A percentile compares a stretch with the other conserved stretches of the same genome.
Evolutionary conservation across 2,329 filamentous ascomycete species (phyloP).

Genomic region (Graphium sp.): DNA sequence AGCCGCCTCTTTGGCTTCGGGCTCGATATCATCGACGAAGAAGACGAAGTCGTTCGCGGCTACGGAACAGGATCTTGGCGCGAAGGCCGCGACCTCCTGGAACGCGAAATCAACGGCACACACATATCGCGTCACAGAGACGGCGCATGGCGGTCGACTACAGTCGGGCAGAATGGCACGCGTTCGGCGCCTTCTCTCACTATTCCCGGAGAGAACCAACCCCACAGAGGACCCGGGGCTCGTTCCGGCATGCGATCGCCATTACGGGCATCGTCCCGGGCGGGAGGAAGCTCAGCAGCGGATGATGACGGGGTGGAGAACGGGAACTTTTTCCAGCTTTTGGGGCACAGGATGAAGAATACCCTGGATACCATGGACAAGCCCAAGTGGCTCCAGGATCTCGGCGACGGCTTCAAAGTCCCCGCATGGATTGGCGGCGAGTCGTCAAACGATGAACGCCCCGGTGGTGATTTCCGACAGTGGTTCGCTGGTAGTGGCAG

Average conservation of each 20-base stretch:
- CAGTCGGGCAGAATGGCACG: slow-evolving; percentile 10
- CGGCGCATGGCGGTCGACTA: slow-evolving; percentile 18
- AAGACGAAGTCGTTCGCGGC: slow-evolving; percentile 36
- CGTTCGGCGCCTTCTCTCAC: slow-evolving; percentile 29
- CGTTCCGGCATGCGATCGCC: slow-evolving; percentile 1
- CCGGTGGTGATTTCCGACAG: slow-evolving; percentile 27
- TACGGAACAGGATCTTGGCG: slow-evolving; percentile 77
- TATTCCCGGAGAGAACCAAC: too few relatives aligned
- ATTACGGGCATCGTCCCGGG: slow-evolving; percentile 3
- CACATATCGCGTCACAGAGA: slow-evolving; percentile 33
- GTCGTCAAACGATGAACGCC: too few relatives aligned
- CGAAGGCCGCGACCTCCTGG: slow-evolving; percentile 80
- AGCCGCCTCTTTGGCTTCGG: slow-evolving; percentile 66
- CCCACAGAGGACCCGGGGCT: slow-evolving; percentile 16
- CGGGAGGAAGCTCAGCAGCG: slow-evolving; percentile 6
- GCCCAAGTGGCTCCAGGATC: slow-evolving; percentile 67
- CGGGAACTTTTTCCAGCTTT: slow-evolving; percentile 68
- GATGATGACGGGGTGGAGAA: slow-evolving; percentile 48
- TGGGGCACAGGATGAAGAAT: slow-evolving; percentile 77
- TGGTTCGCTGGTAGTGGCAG: slow-evolving; percentile 38
- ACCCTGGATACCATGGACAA: slow-evolving; percentile 72
- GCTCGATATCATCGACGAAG: slow-evolving; percentile 56
- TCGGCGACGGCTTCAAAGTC: slow-evolving; percentile 52
- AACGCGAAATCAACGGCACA: slow-evolving; percentile 60
- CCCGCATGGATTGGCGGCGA: slow-evolving; percentile 73